Percentiles rank a stretch among this genome's conserved stretches.
Evolutionary conservation across 108 stramenopile species (phyloP).

Genomic region (Conticribra weissflogii): DNA sequence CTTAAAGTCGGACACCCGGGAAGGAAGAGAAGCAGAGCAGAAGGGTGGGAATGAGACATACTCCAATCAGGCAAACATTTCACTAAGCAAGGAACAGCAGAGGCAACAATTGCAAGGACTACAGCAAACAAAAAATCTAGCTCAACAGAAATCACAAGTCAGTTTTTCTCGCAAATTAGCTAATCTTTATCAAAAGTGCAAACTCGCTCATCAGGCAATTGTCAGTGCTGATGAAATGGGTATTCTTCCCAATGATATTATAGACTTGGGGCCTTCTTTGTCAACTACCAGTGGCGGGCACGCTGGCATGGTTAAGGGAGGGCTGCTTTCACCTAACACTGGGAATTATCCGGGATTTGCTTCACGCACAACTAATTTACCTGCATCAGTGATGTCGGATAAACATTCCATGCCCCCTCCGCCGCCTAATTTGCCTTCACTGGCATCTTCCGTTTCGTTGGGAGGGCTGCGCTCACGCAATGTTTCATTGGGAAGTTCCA

Average conservation of each 20-base stretch:
- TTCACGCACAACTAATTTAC: too few species aligned
- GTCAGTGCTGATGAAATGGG: slow-evolving; percentile 8
- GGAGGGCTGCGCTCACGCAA: too few species aligned
- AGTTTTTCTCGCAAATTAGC: neutral
- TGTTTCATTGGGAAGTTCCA: too few species aligned
- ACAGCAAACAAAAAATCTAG: neutral
- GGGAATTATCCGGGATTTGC: too few species aligned
- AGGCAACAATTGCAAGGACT: neutral
- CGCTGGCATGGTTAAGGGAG: too few species aligned
- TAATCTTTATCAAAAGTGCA: slow-evolving; percentile 16
- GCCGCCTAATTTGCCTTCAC: slow-evolving; percentile 1
- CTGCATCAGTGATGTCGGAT: neutral
- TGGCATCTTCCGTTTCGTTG: too few species aligned
- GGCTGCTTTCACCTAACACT: too few species aligned
- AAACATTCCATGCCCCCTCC: slow-evolving; percentile 18
- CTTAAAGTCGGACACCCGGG: neutral
- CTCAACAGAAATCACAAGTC: too few species aligned
- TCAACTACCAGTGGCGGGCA: too few species aligned
- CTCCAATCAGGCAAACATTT: neutral
- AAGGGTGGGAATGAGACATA: neutral
- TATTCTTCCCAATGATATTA: neutral
- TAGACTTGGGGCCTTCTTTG: neutral
- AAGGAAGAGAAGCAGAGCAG: neutral
- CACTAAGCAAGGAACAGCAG: neutral
- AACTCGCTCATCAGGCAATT: slow-evolving; percentile 13